These are phyloP conservation scores for Phoenix roebelenii DNA, from an alignment of 176 grass and related monocot species.

Conservation along the genomic window DNA sequence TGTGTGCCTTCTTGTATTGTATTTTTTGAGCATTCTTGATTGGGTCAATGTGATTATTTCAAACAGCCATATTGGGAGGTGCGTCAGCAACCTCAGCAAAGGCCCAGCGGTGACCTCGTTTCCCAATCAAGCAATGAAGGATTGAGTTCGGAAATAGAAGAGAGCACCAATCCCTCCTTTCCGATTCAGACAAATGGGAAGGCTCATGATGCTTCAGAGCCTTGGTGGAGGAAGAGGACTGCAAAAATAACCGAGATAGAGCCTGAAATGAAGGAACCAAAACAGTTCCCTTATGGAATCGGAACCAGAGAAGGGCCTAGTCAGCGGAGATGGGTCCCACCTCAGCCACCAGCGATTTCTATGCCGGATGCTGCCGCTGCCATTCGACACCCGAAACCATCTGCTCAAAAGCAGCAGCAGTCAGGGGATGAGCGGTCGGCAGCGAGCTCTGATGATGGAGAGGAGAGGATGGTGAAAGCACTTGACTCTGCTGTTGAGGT, in stretches of 20 bases:
- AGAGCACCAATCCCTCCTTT: conserved; percentile 17
- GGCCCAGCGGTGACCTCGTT: conserved; percentile 27
- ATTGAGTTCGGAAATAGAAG: conserved; percentile 15
- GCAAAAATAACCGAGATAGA: conserved; percentile 19
- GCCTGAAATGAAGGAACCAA: conserved; percentile 25
- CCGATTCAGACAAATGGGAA: conserved; percentile 24
- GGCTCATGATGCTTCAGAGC: conserved; percentile 10
- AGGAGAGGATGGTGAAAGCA: neutral
- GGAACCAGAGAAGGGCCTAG: conserved; percentile 19
- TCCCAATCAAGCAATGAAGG: conserved; percentile 35
- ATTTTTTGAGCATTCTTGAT: too few species aligned
- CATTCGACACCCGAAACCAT: conserved; percentile 53
- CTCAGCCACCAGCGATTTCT: conserved; percentile 36
- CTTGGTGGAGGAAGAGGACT: conserved; percentile 30
- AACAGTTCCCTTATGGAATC: conserved; percentile 14
- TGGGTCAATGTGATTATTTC: too few species aligned
- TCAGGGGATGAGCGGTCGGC: conserved; percentile 5
- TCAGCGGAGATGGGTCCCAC: conserved; percentile 58
- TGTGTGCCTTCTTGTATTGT: too few species aligned
- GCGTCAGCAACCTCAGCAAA: conserved; percentile 34
- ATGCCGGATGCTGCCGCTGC: conserved; percentile 54
- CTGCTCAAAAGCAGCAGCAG: conserved; percentile 30
- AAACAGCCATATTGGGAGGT: conserved; percentile 48
- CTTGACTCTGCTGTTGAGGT: conserved; percentile 17
- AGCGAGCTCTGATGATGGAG: conserved; percentile 12